phyloP scores from a whole-genome alignment of 306 rosid species.

The Casuarina glauca region DNA sequence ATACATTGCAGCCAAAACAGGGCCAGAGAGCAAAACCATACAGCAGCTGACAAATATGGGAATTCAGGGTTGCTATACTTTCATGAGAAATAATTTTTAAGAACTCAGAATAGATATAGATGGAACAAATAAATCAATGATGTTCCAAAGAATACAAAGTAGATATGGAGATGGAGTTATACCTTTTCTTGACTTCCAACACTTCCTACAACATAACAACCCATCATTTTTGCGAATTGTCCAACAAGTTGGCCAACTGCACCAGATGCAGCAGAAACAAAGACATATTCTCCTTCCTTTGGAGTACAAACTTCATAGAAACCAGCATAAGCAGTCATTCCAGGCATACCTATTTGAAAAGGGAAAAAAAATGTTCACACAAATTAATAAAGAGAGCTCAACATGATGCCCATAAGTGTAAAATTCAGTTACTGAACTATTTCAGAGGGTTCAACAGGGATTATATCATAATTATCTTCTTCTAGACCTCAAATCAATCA shows the following conservation, averaged over 20 bases:
- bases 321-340: conserved; percentile 24
- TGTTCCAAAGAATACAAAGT: neutral
- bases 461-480: neutral
- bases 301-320: conserved; percentile 18
- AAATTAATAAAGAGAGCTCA: too few species aligned
- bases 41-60: neutral
- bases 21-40: neutral
- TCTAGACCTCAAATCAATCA: neutral
- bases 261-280: conserved; percentile 16
- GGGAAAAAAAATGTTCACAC: too few species aligned
- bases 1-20: neutral
- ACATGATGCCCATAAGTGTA: neutral
- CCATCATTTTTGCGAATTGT: conserved; percentile 1
- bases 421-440: too few species aligned
- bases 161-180: neutral
- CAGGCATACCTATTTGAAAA: conserved; percentile 15
- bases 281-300: conserved; percentile 22
- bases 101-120: neutral
- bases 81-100: too few species aligned
- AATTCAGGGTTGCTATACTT: too few species aligned
- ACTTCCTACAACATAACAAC: conserved; percentile 8
- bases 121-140: neutral
- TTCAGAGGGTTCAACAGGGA: neutral
- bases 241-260: conserved; percentile 22
- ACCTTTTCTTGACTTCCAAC: conserved; percentile 12